Conservation (phyloP, 768 basidiomycete genomes). For the Amanita rubescens region DNA sequence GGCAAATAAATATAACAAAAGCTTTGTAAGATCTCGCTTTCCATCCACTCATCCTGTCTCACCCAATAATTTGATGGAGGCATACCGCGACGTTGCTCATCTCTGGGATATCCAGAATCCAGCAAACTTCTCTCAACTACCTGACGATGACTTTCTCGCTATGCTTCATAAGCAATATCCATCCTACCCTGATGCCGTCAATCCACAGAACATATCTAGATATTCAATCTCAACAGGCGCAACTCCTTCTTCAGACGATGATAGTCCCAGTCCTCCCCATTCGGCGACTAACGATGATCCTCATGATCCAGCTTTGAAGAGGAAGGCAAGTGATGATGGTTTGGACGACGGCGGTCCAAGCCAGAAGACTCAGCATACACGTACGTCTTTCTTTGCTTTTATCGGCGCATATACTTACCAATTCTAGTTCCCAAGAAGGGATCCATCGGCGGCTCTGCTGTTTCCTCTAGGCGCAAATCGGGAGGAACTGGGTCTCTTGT, state of each 20-base stretch:
- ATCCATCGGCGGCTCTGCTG: slow-evolving; percentile 15
- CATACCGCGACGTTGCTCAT: slow-evolving; percentile 37
- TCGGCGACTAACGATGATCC: slow-evolving; percentile 29
- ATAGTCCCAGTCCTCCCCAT: slow-evolving; percentile 71
- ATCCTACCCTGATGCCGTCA: slow-evolving; percentile 35
- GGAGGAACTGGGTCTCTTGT: slow-evolving; percentile 22
- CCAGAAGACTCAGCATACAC: slow-evolving; percentile 57
- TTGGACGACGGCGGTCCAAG: slow-evolving; percentile 59
- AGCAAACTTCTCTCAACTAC: slow-evolving; percentile 51
- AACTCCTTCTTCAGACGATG: slow-evolving; percentile 66
- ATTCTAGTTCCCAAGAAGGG: slow-evolving; percentile 16
- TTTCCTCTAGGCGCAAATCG: slow-evolving; percentile 28
- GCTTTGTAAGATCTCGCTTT: slow-evolving; percentile 1
- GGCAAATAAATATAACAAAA: slow-evolving; percentile 4
- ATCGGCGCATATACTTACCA: background rate
- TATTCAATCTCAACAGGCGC: slow-evolving; percentile 39
- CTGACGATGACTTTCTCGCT: slow-evolving; percentile 72
- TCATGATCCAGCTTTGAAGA: slow-evolving; percentile 52
- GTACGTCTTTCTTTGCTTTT: slow-evolving; percentile 28
- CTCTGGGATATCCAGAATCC: slow-evolving; percentile 66
- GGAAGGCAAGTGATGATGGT: slow-evolving; percentile 67
- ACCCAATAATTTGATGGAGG: slow-evolving; percentile 38
- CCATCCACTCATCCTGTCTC: slow-evolving; percentile 2
- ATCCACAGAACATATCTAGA: slow-evolving; percentile 51
- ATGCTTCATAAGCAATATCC: slow-evolving; percentile 60